Base-by-base conservation (phyloP, 2,329 filamentous ascomycete genomes). In the Phialophora macrospora region DNA sequence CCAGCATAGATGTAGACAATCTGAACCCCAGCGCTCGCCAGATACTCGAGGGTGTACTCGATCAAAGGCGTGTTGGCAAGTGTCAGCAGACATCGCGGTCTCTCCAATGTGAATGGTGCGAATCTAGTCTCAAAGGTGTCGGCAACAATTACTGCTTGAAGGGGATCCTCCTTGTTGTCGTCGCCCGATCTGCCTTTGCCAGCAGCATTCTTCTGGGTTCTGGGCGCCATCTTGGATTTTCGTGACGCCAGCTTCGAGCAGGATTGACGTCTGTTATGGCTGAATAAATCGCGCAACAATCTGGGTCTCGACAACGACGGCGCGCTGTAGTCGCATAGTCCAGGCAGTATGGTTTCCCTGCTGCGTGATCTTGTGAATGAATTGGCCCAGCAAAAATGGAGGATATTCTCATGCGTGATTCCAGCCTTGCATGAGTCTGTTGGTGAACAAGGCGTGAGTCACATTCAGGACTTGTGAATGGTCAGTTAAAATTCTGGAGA, bases 21-120 rank as follows among this genome's bases (percentile, higher is more conserved):
- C 72, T 95, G 88, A n/a, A 98, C 93, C 64, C 93, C 93, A 65
- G 95, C 93, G 84, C 94, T 94, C 70, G 93, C 93, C 0, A 99
- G 88, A 74, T 97, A 98, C 75, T 98, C 93, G 74, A 98, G 88
- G 3, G 94, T 98, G 77, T 99, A 98, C 78, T 99, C 95, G 80
- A 99, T 96, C 69, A 99, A 83, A 41, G 95, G 94, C 1, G 90
- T 93, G 77, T 98, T 98, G 66, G 92, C 95, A 66, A 99, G 85
- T 11, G 94, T 93, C 6, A 99, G 84, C 34, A 99, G 89, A 81
- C 95, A 98, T 91, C 95, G 87, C 75, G 95, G 95, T 72, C 87
- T 90, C 76, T 97, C 91, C 64, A 96, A 81, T 0, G 93, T 94
- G 75, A 98, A 95, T 0, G 95, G 95, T 72, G 85, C 87, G 80